These are phyloP conservation scores for Chamaenerion angustifolium DNA, from an alignment of 345 rosid species.

Conservation along the genomic window DNA sequence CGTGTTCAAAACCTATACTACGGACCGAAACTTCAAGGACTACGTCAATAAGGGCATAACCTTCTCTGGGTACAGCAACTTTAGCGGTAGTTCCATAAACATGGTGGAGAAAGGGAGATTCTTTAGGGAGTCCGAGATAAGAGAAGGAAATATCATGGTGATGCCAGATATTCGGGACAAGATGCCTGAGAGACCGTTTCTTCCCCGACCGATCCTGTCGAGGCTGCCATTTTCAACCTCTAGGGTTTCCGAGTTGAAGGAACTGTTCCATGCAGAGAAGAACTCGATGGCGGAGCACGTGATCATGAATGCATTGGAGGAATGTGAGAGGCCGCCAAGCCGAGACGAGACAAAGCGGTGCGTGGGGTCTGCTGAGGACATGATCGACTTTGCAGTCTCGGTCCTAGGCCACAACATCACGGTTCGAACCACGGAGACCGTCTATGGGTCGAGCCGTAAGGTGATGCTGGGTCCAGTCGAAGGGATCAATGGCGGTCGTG, in stretches of 20 bases:
- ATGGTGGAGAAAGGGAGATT: constrained; percentile 55
- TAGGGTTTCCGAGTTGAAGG: constrained; percentile 11
- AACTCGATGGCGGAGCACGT: constrained; percentile 34
- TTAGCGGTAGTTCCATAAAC: constrained; percentile 10
- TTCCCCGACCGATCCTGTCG: constrained; percentile 37
- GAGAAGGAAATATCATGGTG: constrained; percentile 32
- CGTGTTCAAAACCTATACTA: constrained; percentile 30
- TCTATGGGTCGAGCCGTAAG: constrained; percentile 26
- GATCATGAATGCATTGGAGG: constrained; percentile 24
- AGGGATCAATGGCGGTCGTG: constrained; percentile 44
- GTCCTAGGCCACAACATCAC: constrained; percentile 27
- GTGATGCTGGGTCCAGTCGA: constrained; percentile 34
- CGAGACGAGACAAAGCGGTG: constrained; percentile 54
- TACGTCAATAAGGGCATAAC: constrained; percentile 30
- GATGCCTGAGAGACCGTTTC: constrained; percentile 62
- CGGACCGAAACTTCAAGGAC: constrained; percentile 25
- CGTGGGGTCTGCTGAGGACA: constrained; percentile 49
- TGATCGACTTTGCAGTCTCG: constrained; percentile 51
- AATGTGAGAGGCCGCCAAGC: constrained; percentile 56
- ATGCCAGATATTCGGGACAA: constrained; percentile 64
- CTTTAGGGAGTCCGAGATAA: constrained; percentile 41
- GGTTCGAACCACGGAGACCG: constrained; percentile 32
- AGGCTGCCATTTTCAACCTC: constrained; percentile 45
- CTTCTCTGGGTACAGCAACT: constrained; percentile 29
- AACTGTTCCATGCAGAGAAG: constrained; percentile 23